These are phyloP conservation scores for Fusarium equiseti DNA, from an alignment of 2,329 filamentous ascomycete genomes.

Conservation along the genomic window DNA sequence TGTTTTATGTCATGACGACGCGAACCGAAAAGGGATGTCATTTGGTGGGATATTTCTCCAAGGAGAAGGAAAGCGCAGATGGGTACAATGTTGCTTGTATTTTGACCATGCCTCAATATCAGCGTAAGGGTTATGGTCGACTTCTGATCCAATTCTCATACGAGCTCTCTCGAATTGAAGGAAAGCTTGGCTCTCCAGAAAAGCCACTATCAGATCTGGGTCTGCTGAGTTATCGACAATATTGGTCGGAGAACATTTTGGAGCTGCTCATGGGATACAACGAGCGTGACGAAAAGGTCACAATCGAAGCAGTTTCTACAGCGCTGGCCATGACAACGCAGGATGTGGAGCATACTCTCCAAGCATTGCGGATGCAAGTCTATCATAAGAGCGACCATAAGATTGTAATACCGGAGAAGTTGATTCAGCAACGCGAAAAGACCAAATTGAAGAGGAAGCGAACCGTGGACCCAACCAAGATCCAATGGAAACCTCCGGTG, in stretches of 20 bases:
- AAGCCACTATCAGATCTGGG: slow-evolving; percentile 96
- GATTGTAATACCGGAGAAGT: slow-evolving; percentile 87
- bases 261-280: slow-evolving; percentile 83
- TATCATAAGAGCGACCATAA: slow-evolving; percentile 98
- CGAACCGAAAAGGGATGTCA: slow-evolving; percentile 91
- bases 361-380: slow-evolving; percentile 93
- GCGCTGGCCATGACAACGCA: slow-evolving; percentile 94
- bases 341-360: slow-evolving; percentile 94
- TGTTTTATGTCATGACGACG: slow-evolving; percentile 98
- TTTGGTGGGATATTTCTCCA: slow-evolving; percentile 99
- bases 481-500: slow-evolving; percentile 96
- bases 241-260: slow-evolving; percentile 96
- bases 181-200: slow-evolving; percentile 94
- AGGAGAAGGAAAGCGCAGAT: slow-evolving; percentile 97
- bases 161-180: slow-evolving; percentile 94
- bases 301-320: slow-evolving; percentile 85
- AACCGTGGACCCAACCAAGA: slow-evolving; percentile 78
- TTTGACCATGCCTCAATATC: slow-evolving; percentile 93
- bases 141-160: slow-evolving; percentile 98
- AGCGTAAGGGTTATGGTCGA: slow-evolving; percentile 92
- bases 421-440: slow-evolving; percentile 83
- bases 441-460: slow-evolving; percentile 82
- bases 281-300: slow-evolving; percentile 77
- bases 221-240: slow-evolving; percentile 92
- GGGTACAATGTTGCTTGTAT: slow-evolving; percentile 99